Percentiles rank a stretch among this genome's conserved stretches.
phyloP scores from a whole-genome alignment of 2,329 filamentous ascomycete species.

The Chaetomiaceae sp. region DNA sequence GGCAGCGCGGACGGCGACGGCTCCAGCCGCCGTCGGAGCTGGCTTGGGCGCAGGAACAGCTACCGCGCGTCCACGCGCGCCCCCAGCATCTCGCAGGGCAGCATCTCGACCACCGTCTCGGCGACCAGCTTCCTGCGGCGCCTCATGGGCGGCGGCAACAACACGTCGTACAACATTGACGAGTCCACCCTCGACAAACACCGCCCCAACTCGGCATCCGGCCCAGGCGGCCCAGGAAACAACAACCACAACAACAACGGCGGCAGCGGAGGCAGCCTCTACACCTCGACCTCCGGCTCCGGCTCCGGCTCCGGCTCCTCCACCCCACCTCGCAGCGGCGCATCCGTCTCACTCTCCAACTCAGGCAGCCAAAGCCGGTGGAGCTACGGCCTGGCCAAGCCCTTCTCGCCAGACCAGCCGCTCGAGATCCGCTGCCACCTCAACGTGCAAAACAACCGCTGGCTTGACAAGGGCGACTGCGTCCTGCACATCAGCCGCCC shows the following conservation, averaged over 20 bases:
- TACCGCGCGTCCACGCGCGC: conserved; percentile 59
- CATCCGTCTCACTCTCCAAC: conserved; percentile 50
- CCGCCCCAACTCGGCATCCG: conserved; percentile 46
- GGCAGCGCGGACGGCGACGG: conserved; percentile 36
- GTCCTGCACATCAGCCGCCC: conserved; percentile 75
- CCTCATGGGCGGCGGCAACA: conserved; percentile 66
- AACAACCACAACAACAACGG: no score
- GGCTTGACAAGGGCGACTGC: conserved; percentile 87
- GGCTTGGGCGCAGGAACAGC: conserved; percentile 61
- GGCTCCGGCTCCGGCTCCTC: conserved; percentile 40
- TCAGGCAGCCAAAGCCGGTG: conserved; percentile 44
- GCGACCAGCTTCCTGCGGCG: conserved; percentile 73
- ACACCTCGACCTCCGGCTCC: conserved; percentile 52
- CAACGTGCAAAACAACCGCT: conserved; percentile 70
- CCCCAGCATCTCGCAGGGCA: conserved; percentile 65
- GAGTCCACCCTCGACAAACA: conserved; percentile 66
- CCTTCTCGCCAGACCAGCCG: conserved; percentile 24
- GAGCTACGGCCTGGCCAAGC: conserved; percentile 67
- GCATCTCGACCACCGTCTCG: conserved; percentile 54
- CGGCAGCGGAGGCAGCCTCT: conserved; percentile 58
- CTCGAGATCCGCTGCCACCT: conserved; percentile 69
- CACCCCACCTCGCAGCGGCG: conserved; percentile 52
- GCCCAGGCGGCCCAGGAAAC: conserved; percentile 36
- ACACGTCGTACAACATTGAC: conserved; percentile 73
- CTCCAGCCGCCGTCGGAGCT: conserved; percentile 46